Percentiles rank a stretch among this genome's conserved stretches.
These are phyloP conservation scores for Yarrowia sp. DNA, from an alignment of 805 yeast genomes.

Conservation along the genomic window DNA sequence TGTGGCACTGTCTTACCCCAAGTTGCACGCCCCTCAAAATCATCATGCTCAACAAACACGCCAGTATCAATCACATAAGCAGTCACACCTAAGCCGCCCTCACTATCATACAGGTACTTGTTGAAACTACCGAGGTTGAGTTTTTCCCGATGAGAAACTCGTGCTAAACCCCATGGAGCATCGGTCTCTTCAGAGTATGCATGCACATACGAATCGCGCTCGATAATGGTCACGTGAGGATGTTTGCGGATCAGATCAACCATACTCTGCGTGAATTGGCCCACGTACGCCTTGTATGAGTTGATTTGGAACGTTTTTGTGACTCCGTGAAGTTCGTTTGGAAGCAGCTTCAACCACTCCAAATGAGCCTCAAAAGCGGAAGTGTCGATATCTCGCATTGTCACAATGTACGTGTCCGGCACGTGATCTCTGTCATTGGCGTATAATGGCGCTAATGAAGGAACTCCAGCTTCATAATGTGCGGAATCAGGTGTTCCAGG, in stretches of 20 bases:
- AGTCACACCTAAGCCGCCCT: slow-evolving; percentile 61
- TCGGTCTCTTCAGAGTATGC: slow-evolving; percentile 53
- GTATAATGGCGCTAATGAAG: neutral
- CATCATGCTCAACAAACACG: slow-evolving; percentile 49
- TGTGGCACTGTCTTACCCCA: slow-evolving; percentile 61
- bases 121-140: slow-evolving; percentile 57
- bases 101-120: slow-evolving; percentile 57
- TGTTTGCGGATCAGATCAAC: slow-evolving; percentile 66
- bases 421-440: slow-evolving; percentile 3
- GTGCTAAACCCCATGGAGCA: slow-evolving; percentile 75
- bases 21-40: slow-evolving; percentile 57
- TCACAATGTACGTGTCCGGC: neutral
- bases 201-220: slow-evolving; percentile 55
- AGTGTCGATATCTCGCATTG: neutral
- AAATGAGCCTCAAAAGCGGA: neutral
- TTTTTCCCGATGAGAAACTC: slow-evolving; percentile 62
- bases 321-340: neutral
- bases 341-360: neutral
- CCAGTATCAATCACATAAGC: slow-evolving; percentile 87
- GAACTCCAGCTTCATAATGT: neutral
- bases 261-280: slow-evolving; percentile 71
- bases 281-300: slow-evolving; percentile 72
- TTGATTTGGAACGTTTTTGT: neutral
- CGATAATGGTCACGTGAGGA: slow-evolving; percentile 58
- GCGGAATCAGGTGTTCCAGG: neutral